These are phyloP conservation scores for Brassica rapa DNA, from an alignment of 345 rosid species.

Conservation along the genomic window DNA sequence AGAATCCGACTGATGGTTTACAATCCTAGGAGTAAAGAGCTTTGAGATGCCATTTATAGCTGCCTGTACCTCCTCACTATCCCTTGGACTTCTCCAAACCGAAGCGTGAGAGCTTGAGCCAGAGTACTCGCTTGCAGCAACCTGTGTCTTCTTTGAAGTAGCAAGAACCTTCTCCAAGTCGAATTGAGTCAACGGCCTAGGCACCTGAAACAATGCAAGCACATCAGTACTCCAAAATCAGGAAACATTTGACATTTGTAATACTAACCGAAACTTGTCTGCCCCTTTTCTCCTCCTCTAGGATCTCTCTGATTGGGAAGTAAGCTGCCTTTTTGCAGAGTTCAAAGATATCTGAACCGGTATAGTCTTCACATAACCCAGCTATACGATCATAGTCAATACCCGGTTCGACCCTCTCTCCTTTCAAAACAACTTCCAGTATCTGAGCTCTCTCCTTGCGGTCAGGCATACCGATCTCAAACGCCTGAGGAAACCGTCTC, in stretches of 20 bases:
- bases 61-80: slow-evolving; percentile 68
- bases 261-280: slow-evolving; percentile 51
- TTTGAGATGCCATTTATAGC: slow-evolving; percentile 74
- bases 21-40: slow-evolving; percentile 64
- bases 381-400: slow-evolving; percentile 70
- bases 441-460: slow-evolving; percentile 66
- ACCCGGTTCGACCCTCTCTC: slow-evolving; percentile 61
- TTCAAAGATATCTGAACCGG: slow-evolving; percentile 93
- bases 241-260: not conserved
- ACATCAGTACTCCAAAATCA: slow-evolving; percentile 9
- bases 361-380: slow-evolving; percentile 66
- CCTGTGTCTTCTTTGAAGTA: slow-evolving; percentile 67
- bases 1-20: slow-evolving; percentile 58
- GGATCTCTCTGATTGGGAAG: slow-evolving; percentile 78
- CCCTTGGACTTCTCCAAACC: slow-evolving; percentile 54
- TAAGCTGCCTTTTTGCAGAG: slow-evolving; percentile 96
- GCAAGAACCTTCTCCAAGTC: slow-evolving; percentile 71
- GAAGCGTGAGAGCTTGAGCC: slow-evolving; percentile 53
- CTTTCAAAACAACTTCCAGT: slow-evolving; percentile 76
- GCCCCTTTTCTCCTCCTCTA: slow-evolving; percentile 80
- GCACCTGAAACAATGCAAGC: slow-evolving; percentile 42
- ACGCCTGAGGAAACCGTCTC: slow-evolving; percentile 89
- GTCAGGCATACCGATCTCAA: slow-evolving; percentile 93
- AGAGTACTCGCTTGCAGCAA: slow-evolving; percentile 72
- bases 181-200: slow-evolving; percentile 62